Evolutionary conservation across 176 grass and related monocot species (phyloP).

Genomic region (Triticum urartu): DNA sequence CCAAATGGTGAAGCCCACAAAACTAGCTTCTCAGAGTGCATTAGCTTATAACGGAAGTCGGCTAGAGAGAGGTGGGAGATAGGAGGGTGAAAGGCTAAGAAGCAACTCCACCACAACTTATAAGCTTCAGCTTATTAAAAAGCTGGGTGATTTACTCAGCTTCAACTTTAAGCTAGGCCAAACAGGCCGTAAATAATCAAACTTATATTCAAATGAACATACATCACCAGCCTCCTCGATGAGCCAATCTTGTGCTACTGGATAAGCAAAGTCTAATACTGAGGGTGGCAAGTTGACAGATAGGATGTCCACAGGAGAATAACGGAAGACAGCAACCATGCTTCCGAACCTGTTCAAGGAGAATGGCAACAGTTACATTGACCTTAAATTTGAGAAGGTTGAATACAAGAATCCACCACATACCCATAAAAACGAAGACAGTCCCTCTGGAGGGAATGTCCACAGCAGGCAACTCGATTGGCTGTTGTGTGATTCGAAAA

Average conservation of each 20-base stretch:
- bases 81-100: not conserved
- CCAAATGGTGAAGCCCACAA: not conserved
- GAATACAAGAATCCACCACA: constrained; percentile 22
- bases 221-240: constrained; percentile 71
- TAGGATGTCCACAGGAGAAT: constrained; percentile 92
- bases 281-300: constrained; percentile 84
- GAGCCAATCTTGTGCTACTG: constrained; percentile 60
- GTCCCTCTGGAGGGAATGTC: constrained; percentile 96
- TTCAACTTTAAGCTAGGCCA: constrained; percentile 11
- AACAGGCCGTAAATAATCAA: not conserved
- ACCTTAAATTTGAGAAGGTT: constrained; percentile 12
- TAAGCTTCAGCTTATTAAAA: not conserved
- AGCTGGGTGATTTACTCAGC: not conserved
- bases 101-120: not conserved
- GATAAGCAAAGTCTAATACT: constrained; percentile 69
- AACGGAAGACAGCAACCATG: constrained; percentile 94
- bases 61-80: not conserved
- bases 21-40: not conserved
- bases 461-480: constrained; percentile 87
- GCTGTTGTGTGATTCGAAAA: constrained; percentile 94
- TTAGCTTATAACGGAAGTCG: not conserved
- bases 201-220: constrained; percentile 42
- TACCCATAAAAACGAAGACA: constrained; percentile 99
- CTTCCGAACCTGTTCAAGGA: constrained; percentile 63
- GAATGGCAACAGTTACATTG: constrained; percentile 31